Evolutionary conservation across 1,284 basidiomycete genomes (phyloP).

Genomic region (Irpex sp.): DNA sequence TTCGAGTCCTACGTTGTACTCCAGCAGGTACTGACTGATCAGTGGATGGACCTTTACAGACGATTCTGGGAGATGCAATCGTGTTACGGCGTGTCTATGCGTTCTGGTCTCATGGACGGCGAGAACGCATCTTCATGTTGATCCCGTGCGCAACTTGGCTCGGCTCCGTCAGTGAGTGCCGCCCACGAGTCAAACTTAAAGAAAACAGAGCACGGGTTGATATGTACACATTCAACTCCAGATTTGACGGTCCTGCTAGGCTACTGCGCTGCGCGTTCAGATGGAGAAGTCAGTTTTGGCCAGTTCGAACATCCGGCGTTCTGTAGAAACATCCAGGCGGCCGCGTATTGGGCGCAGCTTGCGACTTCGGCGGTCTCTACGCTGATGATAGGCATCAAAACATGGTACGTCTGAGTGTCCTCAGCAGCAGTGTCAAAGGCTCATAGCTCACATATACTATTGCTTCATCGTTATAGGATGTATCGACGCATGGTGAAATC

Average conservation of each 20-base stretch:
- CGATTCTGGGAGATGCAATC: constrained; percentile 10
- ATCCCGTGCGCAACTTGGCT: constrained; percentile 9
- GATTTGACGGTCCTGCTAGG: constrained; percentile 8
- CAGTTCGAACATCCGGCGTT: constrained; percentile 12
- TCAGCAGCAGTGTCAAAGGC: background rate
- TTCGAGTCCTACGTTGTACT: background rate
- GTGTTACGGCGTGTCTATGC: constrained; percentile 14
- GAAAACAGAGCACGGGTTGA: no score
- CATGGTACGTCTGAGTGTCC: constrained; percentile 9
- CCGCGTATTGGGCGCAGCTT: constrained; percentile 13
- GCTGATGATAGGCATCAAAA: constrained; percentile 14
- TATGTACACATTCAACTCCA: background rate
- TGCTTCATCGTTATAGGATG: constrained; percentile 1
- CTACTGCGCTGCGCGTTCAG: constrained; percentile 11
- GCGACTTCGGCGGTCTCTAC: constrained; percentile 16
- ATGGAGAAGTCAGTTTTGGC: constrained; percentile 10
- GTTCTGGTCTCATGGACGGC: constrained; percentile 10
- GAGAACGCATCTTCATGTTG: constrained; percentile 10
- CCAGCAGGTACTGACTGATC: background rate
- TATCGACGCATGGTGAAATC: constrained; percentile 11
- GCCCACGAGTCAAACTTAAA: no score
- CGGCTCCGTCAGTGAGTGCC: constrained; percentile 13
- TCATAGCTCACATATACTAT: no score
- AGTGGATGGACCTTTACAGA: constrained; percentile 1
- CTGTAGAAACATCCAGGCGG: constrained; percentile 15